Evolutionary conservation across 2,329 filamentous ascomycete species (phyloP).

Genomic region (Alternaria brassicicola): DNA sequence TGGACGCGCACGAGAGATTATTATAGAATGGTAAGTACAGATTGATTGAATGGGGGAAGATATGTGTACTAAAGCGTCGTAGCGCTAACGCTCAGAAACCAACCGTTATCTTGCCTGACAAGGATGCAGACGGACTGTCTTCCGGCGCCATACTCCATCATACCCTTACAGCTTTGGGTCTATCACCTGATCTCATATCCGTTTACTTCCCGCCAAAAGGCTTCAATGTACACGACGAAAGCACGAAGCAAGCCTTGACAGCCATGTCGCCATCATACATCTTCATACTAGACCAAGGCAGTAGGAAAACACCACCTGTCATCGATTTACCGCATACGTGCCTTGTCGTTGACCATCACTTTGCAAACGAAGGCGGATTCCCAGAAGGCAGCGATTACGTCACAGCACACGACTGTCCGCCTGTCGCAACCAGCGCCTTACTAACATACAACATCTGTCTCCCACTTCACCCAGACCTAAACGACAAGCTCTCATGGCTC

Average conservation of each 20-base stretch:
- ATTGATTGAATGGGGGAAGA: neutral
- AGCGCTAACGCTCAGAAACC: conserved; percentile 60
- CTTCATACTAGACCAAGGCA: conserved; percentile 71
- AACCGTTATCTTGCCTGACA: conserved; percentile 69
- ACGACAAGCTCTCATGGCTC: conserved; percentile 62
- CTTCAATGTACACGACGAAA: conserved; percentile 61
- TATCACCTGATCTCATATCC: conserved; percentile 59
- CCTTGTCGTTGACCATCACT: conserved; percentile 70
- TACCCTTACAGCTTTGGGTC: conserved; percentile 64
- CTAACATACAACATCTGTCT: conserved; percentile 69
- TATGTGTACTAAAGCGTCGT: conserved; percentile 6
- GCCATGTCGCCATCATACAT: conserved; percentile 61
- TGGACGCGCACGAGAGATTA: conserved; percentile 60
- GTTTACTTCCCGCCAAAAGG: conserved; percentile 67
- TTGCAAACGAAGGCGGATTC: conserved; percentile 62
- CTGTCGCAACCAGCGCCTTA: conserved; percentile 68
- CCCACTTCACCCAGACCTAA: conserved; percentile 60
- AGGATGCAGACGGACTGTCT: conserved; percentile 70
- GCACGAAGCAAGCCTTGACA: conserved; percentile 60
- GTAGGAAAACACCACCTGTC: conserved; percentile 60
- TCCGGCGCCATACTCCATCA: conserved; percentile 68
- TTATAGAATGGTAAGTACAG: conserved; percentile 61
- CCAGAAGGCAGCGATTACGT: conserved; percentile 62
- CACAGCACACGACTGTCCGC: conserved; percentile 67
- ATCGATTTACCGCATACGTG: conserved; percentile 58